Conservation (phyloP, 352 stramenopile species). For the Pythium diclinum region DNA sequence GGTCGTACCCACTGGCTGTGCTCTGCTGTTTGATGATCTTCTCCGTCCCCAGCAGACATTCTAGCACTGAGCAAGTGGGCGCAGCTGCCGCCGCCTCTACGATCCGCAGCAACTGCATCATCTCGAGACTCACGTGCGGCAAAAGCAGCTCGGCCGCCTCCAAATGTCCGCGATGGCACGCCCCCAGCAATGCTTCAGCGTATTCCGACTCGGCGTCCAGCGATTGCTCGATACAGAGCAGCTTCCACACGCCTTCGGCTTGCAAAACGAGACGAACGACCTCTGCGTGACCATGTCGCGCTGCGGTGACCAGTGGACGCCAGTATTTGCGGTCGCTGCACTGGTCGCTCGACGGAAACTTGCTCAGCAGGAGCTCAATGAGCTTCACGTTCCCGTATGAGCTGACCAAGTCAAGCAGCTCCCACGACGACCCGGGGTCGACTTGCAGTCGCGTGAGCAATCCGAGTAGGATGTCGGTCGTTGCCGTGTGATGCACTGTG, state of each 20-base stretch:
- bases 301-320: constrained; percentile 21
- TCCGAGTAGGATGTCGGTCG: neutral
- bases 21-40: neutral
- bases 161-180: constrained; percentile 20
- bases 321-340: constrained; percentile 13
- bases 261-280: constrained; percentile 17
- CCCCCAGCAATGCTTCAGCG: constrained; percentile 24
- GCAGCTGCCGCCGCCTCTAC: constrained; percentile 17
- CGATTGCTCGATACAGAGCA: neutral
- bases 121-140: constrained; percentile 3
- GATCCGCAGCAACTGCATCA: constrained; percentile 21
- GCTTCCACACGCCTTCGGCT: neutral
- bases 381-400: constrained; percentile 5
- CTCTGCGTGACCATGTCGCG: constrained; percentile 19
- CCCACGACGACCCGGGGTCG: constrained; percentile 2
- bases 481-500: neutral
- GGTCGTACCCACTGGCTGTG: constrained; percentile 2
- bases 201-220: constrained; percentile 11
- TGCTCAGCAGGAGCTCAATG: constrained; percentile 6
- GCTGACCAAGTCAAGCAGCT: constrained; percentile 19
- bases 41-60: constrained; percentile 13
- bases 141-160: constrained; percentile 14
- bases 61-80: constrained; percentile 6
- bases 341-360: neutral
- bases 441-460: neutral